Evolutionary conservation across 768 basidiomycete species (phyloP).

Genomic region (Tephrocybe sp.): DNA sequence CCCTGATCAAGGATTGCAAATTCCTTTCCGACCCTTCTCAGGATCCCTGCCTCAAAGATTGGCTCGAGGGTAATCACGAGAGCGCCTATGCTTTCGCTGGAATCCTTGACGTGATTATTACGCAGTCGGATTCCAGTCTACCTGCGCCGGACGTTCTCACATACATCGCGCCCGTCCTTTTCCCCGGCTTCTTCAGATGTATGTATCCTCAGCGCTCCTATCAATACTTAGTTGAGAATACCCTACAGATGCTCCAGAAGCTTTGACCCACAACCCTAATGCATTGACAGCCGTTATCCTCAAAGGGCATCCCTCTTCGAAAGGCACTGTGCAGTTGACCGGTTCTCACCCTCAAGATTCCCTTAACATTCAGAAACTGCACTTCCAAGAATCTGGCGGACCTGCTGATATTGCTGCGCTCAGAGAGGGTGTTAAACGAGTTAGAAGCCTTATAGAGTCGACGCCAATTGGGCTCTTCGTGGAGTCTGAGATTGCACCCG

Average conservation of each 20-base stretch:
- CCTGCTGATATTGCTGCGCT: conserved; percentile 23
- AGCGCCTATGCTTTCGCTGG: conserved; percentile 27
- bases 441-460: conserved; percentile 17
- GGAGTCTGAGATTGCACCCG: conserved; percentile 20
- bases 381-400: too few relatives aligned
- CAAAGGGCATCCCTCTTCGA: conserved; percentile 26
- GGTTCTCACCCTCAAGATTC: too few relatives aligned
- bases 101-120: conserved; percentile 18
- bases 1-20: conserved; percentile 23
- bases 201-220: neutral
- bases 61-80: conserved; percentile 18
- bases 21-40: conserved; percentile 22
- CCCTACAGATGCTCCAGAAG: neutral
- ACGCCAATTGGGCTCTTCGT: conserved; percentile 17
- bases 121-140: conserved; percentile 19
- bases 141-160: conserved; percentile 26
- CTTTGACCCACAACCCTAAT: conserved; percentile 19
- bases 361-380: conserved; percentile 26
- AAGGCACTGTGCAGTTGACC: conserved; percentile 24
- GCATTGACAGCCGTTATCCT: conserved; percentile 23
- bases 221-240: neutral
- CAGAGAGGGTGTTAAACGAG: conserved; percentile 18
- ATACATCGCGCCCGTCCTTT: conserved; percentile 22
- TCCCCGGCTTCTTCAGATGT: conserved; percentile 27
- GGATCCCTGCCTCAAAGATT: conserved; percentile 27